Base-by-base conservation (phyloP, 257 asterid genomes). In the Petunia axillaris region DNA sequence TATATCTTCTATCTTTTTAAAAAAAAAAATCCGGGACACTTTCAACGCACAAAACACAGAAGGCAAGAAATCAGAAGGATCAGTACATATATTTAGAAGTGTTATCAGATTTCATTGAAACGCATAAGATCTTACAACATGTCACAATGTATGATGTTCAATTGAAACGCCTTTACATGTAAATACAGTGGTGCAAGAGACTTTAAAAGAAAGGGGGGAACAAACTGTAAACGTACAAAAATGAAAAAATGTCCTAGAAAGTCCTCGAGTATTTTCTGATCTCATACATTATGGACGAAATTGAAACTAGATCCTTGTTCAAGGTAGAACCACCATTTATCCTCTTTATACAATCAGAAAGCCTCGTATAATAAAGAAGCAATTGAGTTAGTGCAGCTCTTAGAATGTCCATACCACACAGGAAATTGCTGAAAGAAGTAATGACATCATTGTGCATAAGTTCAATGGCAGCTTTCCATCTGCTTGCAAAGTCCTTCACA, bases 401-500 rank as follows among this genome's bases (percentile, higher is more conserved):
- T 82, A 96, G 89, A 71, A 96, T 96, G 81, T 96, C 99, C 99
- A 96, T 94, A 5, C 99, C 98, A 64, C 98, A 92, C 3, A 94
- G 83, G 66, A 96, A 94, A 93, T 94, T 96, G 86, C 98, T 96
- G 80, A 94, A 96, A 40, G 98, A 94, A 75, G 92, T 94, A 38
- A 96, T 96, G 60, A 96, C 97, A 41, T 92, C 98, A 58, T 88
- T 94, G 90, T 96, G 98, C 98, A 96, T 96, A 85, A 94, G 91
- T 87, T 96, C 99, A 80, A 96, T 94, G 6, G 98, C 98, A 66
- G 89, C 86, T 88, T 94, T 96, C 99, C 99, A 96, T 85, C 98
- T 86, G 88, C 94, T 89, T 13, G 85, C 97, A 66, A 96, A 96
- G 91, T 96, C 98, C 89, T 96, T 96, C 4, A 96, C 93, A 13